A percentile compares a stretch with the other conserved stretches of the same genome.
phyloP scores from a whole-genome alignment of 257 asterid species.

The Cinchona pubescens region DNA sequence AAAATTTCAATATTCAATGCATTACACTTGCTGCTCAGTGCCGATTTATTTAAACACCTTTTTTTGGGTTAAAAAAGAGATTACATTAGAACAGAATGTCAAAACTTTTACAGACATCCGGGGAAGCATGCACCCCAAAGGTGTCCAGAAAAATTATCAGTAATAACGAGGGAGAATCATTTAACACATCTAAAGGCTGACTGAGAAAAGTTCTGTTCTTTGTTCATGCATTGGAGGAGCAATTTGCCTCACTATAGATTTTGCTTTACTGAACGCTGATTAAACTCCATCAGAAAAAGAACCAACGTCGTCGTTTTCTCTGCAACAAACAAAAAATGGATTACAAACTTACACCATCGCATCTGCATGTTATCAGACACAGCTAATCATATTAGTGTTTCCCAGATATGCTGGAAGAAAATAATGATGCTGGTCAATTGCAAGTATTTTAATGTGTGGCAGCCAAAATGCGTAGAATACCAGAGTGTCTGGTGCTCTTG shows the following conservation, averaged over 20 bases:
- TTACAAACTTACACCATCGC: neutral
- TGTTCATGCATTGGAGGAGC: too few species aligned
- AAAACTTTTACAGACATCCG: too few species aligned
- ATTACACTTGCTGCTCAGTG: neutral
- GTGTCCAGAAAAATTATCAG: too few species aligned
- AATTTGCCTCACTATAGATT: too few species aligned
- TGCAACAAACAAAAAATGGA: conserved; percentile 5
- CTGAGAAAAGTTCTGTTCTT: too few species aligned
- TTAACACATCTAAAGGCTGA: too few species aligned
- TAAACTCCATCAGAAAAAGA: conserved; percentile 16
- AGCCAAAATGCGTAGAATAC: neutral
- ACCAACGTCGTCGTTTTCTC: conserved; percentile 17
- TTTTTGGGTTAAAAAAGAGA: too few species aligned
- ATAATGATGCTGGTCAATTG: neutral
- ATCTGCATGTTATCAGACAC: neutral
- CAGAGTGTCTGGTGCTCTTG: neutral
- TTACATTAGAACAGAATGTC: too few species aligned
- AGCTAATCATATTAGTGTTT: neutral
- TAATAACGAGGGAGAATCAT: too few species aligned
- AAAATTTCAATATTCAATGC: neutral
- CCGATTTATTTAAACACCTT: neutral
- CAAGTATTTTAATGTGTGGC: neutral
- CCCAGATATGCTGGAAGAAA: neutral
- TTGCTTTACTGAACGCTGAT: too few species aligned
- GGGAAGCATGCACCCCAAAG: too few species aligned